A percentile compares a stretch with the other conserved stretches of the same genome.
phyloP scores from a whole-genome alignment of 768 basidiomycete genomes.

The Collybia sordida region DNA sequence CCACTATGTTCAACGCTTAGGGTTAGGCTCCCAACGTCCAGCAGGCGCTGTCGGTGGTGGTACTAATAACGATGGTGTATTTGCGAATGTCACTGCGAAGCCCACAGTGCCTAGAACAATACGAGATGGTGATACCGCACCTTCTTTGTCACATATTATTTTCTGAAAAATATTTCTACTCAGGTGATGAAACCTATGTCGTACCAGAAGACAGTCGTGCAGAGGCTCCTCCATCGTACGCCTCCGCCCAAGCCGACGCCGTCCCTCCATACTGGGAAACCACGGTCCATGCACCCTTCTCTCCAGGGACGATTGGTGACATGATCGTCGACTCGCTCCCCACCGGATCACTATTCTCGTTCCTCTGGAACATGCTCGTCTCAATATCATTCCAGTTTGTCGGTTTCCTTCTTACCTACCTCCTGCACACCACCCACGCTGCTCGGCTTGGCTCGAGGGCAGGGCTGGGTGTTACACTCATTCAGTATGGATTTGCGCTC shows the following conservation, averaged over 20 bases:
- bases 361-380: conserved; percentile 91
- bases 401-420: conserved; percentile 89
- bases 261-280: conserved; percentile 99
- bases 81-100: conserved; percentile 93
- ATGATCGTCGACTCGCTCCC: conserved; percentile 90
- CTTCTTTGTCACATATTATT: conserved; percentile 2
- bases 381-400: conserved; percentile 98
- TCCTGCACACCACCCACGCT: conserved; percentile 91
- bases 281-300: conserved; percentile 87
- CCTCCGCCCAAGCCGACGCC: conserved; percentile 89
- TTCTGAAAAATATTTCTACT: neutral
- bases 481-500: conserved; percentile 90
- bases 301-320: conserved; percentile 64
- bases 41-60: conserved; percentile 62
- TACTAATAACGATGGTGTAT: conserved; percentile 84
- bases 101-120: conserved; percentile 58
- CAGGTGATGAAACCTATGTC: conserved; percentile 70
- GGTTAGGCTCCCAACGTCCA: conserved; percentile 37
- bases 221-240: conserved; percentile 90
- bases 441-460: conserved; percentile 92
- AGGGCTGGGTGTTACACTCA: conserved; percentile 93
- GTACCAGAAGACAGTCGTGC: conserved; percentile 83
- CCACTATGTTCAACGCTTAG: conserved; percentile 44
- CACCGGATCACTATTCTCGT: conserved; percentile 79
- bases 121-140: conserved; percentile 52